Percentiles rank a stretch among this genome's conserved stretches.
Conservation (phyloP, 75 land plant species). For the Selaginella moellendorffii region DNA sequence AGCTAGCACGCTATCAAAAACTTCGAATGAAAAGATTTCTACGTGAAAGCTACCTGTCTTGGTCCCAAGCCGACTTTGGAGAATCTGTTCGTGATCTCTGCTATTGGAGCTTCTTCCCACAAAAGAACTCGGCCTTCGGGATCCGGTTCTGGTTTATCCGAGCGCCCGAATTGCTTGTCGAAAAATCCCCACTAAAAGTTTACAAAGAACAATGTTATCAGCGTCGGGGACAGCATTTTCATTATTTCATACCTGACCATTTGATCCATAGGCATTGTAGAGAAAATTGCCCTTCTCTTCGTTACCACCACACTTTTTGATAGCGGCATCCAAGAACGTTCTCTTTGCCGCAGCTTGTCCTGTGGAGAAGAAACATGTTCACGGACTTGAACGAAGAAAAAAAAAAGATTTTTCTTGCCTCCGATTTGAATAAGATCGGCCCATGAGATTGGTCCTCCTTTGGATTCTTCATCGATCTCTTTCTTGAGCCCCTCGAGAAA, state of each 20-base stretch:
- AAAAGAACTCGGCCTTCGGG: conserved; percentile 88
- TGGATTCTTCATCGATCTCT: conserved; percentile 68
- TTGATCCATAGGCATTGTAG: conserved; percentile 88
- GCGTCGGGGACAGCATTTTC: too few species aligned
- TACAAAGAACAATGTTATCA: not conserved
- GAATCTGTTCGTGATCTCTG: conserved; percentile 84
- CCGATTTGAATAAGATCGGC: conserved; percentile 79
- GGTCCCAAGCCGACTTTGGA: conserved; percentile 62
- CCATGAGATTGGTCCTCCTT: conserved; percentile 80
- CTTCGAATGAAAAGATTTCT: not conserved
- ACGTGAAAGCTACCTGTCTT: conserved; percentile 51
- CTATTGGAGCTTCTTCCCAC: conserved; percentile 67
- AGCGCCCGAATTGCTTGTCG: conserved; percentile 68
- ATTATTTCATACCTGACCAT: conserved; percentile 56
- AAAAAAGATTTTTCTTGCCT: too few species aligned
- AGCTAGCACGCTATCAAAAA: not conserved
- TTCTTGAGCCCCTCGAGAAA: conserved; percentile 63
- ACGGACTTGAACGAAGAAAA: not conserved
- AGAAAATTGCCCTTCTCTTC: conserved; percentile 64
- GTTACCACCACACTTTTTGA: conserved; percentile 90
- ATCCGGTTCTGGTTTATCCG: conserved; percentile 61
- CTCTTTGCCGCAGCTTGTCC: conserved; percentile 72
- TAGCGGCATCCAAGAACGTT: conserved; percentile 72
- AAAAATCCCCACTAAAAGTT: conserved; percentile 79
- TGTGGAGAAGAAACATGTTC: conserved; percentile 18